These are phyloP conservation scores for Nakaseomyces uthaithaninus DNA, from an alignment of 1,139 yeast species.

Conservation along the genomic window DNA sequence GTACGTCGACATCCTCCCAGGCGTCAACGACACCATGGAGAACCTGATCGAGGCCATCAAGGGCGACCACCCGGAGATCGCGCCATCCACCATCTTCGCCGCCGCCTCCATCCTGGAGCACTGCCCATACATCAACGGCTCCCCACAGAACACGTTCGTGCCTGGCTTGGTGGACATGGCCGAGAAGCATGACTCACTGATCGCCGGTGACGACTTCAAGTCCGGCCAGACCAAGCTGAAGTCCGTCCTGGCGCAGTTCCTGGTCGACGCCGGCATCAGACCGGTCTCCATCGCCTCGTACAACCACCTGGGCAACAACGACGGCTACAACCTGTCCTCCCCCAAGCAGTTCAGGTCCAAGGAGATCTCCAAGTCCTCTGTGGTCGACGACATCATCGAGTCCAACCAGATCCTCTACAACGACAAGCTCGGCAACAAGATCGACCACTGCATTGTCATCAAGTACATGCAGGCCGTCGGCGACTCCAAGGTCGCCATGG, in stretches of 20 bases:
- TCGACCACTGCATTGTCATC: conserved; percentile 93
- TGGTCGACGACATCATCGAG: conserved; percentile 89
- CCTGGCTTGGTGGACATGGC: conserved; percentile 92
- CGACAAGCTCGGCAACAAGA: conserved; percentile 65
- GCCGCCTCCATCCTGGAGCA: conserved; percentile 85
- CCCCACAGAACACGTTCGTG: conserved; percentile 95
- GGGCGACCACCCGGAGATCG: conserved; percentile 69
- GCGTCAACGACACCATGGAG: conserved; percentile 84
- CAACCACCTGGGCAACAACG: conserved; percentile 95
- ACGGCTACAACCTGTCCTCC: conserved; percentile 85
- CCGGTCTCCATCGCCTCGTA: conserved; percentile 91
- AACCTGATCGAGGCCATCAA: conserved; percentile 69
- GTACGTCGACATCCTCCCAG: conserved; percentile 66
- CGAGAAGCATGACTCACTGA: conserved; percentile 63
- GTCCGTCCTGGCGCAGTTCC: conserved; percentile 89
- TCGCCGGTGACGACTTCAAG: conserved; percentile 97
- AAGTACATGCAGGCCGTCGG: conserved; percentile 92
- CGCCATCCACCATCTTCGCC: conserved; percentile 89
- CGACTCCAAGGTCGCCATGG: conserved; percentile 97
- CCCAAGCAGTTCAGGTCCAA: conserved; percentile 92
- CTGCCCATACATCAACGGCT: conserved; percentile 87
- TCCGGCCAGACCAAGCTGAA: conserved; percentile 94
- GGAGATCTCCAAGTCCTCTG: conserved; percentile 89
- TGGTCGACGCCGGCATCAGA: conserved; percentile 95
- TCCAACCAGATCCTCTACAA: conserved; percentile 82